Conservation (phyloP, 371 early-diverging fungal genomes). For the Capillidium rhysosporum region DNA sequence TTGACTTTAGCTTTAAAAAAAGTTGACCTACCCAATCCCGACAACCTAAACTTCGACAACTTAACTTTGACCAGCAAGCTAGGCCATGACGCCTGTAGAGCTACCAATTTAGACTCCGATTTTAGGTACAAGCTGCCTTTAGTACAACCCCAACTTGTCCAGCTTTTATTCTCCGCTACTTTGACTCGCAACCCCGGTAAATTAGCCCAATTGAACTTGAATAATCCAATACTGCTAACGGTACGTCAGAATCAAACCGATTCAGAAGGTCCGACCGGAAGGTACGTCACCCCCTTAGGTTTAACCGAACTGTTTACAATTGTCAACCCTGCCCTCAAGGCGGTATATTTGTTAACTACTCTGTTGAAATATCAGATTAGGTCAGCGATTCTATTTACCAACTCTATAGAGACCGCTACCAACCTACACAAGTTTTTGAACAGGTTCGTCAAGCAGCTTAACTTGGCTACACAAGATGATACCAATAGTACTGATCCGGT, state of each 20-base stretch:
- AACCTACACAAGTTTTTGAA: slow-evolving; percentile 42
- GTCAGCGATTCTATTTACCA: slow-evolving; percentile 68
- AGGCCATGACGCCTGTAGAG: background rate
- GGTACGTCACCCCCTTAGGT: slow-evolving; percentile 36
- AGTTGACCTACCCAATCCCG: background rate
- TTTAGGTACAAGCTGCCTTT: background rate
- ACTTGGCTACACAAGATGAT: background rate
- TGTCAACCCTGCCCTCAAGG: slow-evolving; percentile 40
- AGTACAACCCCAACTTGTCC: slow-evolving; percentile 28
- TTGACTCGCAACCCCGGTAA: slow-evolving; percentile 83
- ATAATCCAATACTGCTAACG: slow-evolving; percentile 49
- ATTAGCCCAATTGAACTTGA: slow-evolving; percentile 60
- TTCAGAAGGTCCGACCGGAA: slow-evolving; percentile 15
- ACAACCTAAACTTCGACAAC: background rate
- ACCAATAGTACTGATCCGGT: background rate
- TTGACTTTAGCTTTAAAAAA: background rate
- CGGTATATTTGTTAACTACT: slow-evolving; percentile 54
- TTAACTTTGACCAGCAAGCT: background rate
- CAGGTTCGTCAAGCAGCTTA: slow-evolving; percentile 6
- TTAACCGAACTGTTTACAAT: slow-evolving; percentile 37
- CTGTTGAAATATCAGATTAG: slow-evolving; percentile 35
- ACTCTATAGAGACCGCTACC: slow-evolving; percentile 70
- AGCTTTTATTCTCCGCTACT: slow-evolving; percentile 86
- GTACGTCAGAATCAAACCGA: slow-evolving; percentile 24
- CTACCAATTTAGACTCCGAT: background rate